A percentile compares a stretch with the other conserved stretches of the same genome.
Conservation (phyloP, 108 stramenopile genomes). For the Cyclotella baltica region DNA sequence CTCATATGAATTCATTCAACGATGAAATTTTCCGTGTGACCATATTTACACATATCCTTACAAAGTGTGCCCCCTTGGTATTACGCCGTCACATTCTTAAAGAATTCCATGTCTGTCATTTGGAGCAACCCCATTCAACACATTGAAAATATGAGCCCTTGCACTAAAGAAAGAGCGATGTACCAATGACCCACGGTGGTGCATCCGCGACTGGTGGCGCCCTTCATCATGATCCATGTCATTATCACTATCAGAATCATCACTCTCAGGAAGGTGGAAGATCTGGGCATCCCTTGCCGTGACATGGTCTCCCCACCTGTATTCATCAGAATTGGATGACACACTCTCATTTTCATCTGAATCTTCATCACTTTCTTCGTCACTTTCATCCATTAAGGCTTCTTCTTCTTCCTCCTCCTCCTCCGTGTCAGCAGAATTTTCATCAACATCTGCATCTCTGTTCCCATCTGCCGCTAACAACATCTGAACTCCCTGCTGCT, state of each 20-base stretch:
- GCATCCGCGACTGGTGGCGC: neutral
- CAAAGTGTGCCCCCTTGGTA: neutral
- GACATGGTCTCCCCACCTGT: constrained; percentile 51
- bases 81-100: neutral
- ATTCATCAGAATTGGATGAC: constrained; percentile 22
- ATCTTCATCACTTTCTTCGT: constrained; percentile 55
- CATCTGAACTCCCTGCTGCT: constrained; percentile 32
- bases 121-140: constrained; percentile 14
- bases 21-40: no score
- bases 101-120: neutral
- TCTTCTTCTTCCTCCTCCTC: constrained; percentile 27
- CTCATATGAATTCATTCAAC: no score
- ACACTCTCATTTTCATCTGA: constrained; percentile 54
- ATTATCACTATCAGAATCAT: constrained; percentile 22
- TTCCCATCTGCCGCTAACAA: constrained; percentile 20
- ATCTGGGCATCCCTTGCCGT: constrained; percentile 25
- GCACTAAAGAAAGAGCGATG: constrained; percentile 16
- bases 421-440: constrained; percentile 17
- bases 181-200: neutral
- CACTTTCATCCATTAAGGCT: constrained; percentile 29
- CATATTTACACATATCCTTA: no score
- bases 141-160: constrained; percentile 9
- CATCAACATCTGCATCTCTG: constrained; percentile 14
- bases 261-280: constrained; percentile 31
- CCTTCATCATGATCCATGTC: neutral